Evolutionary conservation across 371 early-diverging fungal genomes (phyloP), one percentile per base, ranked within the genome.

Genomic region (Catenaria anguillulae): DNA sequence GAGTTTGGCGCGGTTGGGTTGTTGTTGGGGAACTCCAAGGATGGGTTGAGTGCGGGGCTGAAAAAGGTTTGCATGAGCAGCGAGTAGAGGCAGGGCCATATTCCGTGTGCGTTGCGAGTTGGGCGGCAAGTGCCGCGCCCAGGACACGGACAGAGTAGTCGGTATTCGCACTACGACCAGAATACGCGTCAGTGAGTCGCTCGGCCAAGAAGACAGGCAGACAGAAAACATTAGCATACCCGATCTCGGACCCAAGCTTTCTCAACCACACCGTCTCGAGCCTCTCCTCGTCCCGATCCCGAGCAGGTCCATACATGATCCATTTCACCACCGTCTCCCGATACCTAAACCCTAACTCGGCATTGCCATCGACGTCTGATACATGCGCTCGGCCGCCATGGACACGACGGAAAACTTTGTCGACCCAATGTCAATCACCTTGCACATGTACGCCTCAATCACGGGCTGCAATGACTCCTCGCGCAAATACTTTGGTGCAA

Each of bases 251-350:
- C 6, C 48, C 48, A 26, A 50, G 52, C 31, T 50, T 50, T 13
- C 10, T 29, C 15, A 50, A 12, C 52, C 52, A 50, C 52, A 50
- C 52, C 5, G 52, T 50, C 52, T 58, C 43, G 13, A 34, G 26
- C 12, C 58, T 34, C 2, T 58, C 40, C 36, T 58, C 43, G 58
- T 36, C 36, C 12, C 43, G 40, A 36, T 58, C 58, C 13, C 58
- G 36, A 12, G 15, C 2, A 10, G 58, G 58, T 0, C 58, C 58
- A 26, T 15, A 58, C 58, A 34, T 58, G 17, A 58, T 6, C 36
- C 36, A 58, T 13, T 58, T 15, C 15, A 58, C 24, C 19, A 58
- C 12, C 29, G 52, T 8, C 12, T 8, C 26, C 15, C 8, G 13
- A 23, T 29, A n/a, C n/a, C n/a, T n/a, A n/a, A n/a, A n/a, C n/a